phyloP scores from a whole-genome alignment of 2,329 filamentous ascomycete genomes.

The Aspergillus spinulosporus region DNA sequence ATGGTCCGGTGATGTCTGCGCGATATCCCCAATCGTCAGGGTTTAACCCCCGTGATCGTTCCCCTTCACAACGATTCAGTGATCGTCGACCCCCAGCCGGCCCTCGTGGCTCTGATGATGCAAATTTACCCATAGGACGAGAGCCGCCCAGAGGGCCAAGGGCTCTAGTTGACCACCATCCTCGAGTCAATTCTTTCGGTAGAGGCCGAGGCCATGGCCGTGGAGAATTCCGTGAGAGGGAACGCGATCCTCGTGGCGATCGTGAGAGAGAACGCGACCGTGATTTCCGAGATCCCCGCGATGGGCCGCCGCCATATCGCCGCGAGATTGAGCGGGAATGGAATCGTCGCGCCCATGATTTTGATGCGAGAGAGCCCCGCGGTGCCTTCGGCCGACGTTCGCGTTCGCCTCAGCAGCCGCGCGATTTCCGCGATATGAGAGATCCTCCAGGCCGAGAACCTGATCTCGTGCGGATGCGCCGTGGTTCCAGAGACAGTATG shows the following conservation, averaged over 20 bases:
- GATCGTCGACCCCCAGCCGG: constrained; percentile 65
- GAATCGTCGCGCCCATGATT: constrained; percentile 49
- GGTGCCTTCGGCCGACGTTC: constrained; percentile 48
- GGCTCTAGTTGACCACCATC: constrained; percentile 66
- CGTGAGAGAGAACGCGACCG: constrained; percentile 39
- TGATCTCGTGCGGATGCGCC: constrained; percentile 43
- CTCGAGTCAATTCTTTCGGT: constrained; percentile 53
- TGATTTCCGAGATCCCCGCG: constrained; percentile 42
- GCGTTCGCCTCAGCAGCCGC: constrained; percentile 38
- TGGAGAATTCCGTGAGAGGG: constrained; percentile 50
- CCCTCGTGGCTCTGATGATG: constrained; percentile 56
- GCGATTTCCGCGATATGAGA: constrained; percentile 44
- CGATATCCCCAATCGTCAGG: constrained; percentile 64
- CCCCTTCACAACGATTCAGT: constrained; percentile 56
- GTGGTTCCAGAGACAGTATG: constrained; percentile 47
- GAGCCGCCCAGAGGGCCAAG: constrained; percentile 82
- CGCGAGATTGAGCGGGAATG: constrained; percentile 48
- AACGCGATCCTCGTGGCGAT: constrained; percentile 58
- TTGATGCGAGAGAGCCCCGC: constrained; percentile 46
- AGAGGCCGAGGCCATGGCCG: constrained; percentile 36
- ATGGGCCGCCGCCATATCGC: constrained; percentile 39
- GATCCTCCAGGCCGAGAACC: constrained; percentile 39
- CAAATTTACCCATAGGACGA: constrained; percentile 59
- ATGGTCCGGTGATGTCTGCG: constrained; percentile 53
- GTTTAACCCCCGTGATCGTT: constrained; percentile 67